Percentiles rank a stretch among this genome's conserved stretches.
These are phyloP conservation scores for Amanita subjunquillea DNA, from an alignment of 768 basidiomycete genomes.

Conservation along the genomic window DNA sequence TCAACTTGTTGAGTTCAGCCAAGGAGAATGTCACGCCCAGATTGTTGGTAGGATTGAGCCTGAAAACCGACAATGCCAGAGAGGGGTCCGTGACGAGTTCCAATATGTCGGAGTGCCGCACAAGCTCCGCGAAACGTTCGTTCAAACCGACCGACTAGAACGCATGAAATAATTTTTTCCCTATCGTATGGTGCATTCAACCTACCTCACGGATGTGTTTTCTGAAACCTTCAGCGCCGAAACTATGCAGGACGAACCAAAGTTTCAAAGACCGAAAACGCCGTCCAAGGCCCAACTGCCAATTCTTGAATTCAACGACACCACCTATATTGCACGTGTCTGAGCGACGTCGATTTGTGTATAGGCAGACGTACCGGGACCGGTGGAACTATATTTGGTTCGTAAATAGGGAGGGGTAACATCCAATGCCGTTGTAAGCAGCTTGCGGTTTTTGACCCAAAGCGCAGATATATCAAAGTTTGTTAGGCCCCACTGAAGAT, in stretches of 20 bases:
- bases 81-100: conserved; percentile 60
- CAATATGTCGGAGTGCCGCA: conserved; percentile 42
- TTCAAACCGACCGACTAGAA: conserved; percentile 54
- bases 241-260: conserved; percentile 87
- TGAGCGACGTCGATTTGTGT: neutral
- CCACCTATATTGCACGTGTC: conserved; percentile 32
- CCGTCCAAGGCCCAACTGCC: conserved; percentile 74
- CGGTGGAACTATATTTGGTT: conserved; percentile 69
- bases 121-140: conserved; percentile 43
- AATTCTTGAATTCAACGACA: conserved; percentile 83
- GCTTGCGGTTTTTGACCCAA: conserved; percentile 68
- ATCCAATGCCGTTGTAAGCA: conserved; percentile 74
- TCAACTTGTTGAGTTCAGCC: conserved; percentile 51
- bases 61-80: conserved; percentile 70
- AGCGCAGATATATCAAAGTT: too few species aligned
- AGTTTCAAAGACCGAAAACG: conserved; percentile 85
- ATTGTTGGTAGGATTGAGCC: conserved; percentile 32
- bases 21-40: conserved; percentile 11
- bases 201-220: conserved; percentile 45
- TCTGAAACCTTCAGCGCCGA: conserved; percentile 64
- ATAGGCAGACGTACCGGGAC: neutral
- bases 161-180: neutral
- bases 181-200: neutral
- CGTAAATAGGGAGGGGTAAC: conserved; percentile 80
- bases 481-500: too few species aligned